phyloP scores from a whole-genome alignment of 768 basidiomycete species.

The Hebeloma cylindrosporum region DNA sequence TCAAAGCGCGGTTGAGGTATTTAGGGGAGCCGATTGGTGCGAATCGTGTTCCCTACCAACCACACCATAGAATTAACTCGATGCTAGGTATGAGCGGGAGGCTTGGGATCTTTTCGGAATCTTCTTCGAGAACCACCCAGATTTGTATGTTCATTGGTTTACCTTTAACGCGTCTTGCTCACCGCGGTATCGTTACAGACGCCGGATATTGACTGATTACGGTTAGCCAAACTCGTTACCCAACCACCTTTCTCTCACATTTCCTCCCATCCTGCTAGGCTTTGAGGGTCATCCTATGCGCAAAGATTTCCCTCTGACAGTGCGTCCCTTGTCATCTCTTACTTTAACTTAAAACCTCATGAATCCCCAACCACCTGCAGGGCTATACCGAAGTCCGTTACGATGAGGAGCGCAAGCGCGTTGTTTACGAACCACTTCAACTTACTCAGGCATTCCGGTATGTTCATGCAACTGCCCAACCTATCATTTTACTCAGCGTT shows the following conservation, averaged over 20 bases:
- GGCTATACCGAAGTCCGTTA: slow-evolving; percentile 99
- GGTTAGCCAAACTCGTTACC: slow-evolving; percentile 41
- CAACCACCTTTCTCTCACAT: no score
- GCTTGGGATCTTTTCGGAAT: slow-evolving; percentile 98
- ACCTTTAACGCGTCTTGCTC: background rate
- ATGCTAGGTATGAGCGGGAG: slow-evolving; percentile 88
- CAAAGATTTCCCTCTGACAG: slow-evolving; percentile 98
- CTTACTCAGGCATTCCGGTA: slow-evolving; percentile 98
- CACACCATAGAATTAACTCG: slow-evolving; percentile 1
- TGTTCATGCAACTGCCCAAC: slow-evolving; percentile 16
- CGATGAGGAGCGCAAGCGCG: slow-evolving; percentile 95
- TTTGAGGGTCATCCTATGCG: slow-evolving; percentile 97
- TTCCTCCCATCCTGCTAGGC: slow-evolving; percentile 54
- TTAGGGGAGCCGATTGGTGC: slow-evolving; percentile 92
- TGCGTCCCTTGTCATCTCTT: slow-evolving; percentile 37
- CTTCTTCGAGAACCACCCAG: slow-evolving; percentile 95
- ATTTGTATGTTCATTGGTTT: slow-evolving; percentile 63
- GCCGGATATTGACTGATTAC: slow-evolving; percentile 97
- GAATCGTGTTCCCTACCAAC: slow-evolving; percentile 1
- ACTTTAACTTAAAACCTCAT: slow-evolving; percentile 3
- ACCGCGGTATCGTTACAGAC: slow-evolving; percentile 46
- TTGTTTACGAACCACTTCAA: slow-evolving; percentile 97
- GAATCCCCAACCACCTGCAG: slow-evolving; percentile 37
- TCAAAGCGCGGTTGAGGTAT: slow-evolving; percentile 77
- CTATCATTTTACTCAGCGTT: background rate